phyloP scores from a whole-genome alignment of 2,329 filamentous ascomycete genomes.

The Helicocarpus griseus region DNA sequence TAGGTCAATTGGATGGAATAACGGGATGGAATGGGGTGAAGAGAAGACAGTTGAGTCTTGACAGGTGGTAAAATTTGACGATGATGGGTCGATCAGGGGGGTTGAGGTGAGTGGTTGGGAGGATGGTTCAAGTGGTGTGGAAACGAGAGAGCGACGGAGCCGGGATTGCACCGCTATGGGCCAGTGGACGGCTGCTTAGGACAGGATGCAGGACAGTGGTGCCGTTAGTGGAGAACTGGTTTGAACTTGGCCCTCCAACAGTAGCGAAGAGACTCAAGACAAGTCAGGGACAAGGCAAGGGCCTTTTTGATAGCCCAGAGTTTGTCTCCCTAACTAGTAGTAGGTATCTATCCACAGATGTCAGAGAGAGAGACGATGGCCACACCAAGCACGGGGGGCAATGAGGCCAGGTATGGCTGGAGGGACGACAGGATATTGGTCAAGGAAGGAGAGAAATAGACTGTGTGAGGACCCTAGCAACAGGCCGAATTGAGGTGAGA shows the following conservation, averaged over 20 bases:
- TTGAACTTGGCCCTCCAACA: not conserved
- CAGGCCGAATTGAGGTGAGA: not conserved
- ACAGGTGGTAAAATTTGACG: slow-evolving; percentile 6
- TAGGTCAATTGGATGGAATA: slow-evolving; percentile 14
- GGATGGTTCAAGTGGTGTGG: slow-evolving; percentile 6
- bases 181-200: not conserved
- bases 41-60: slow-evolving; percentile 8
- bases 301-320: no score
- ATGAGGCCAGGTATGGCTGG: not conserved
- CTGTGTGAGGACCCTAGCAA: not conserved
- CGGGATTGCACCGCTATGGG: not conserved
- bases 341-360: no score
- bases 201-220: not conserved
- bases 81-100: slow-evolving; percentile 1
- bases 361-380: no score
- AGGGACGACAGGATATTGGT: not conserved
- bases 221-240: not conserved
- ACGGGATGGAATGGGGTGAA: slow-evolving; percentile 9
- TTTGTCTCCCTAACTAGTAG: not conserved
- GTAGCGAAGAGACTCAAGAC: not conserved
- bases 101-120: slow-evolving; percentile 1
- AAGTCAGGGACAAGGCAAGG: not conserved
- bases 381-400: no score
- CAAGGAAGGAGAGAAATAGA: not conserved
- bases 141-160: slow-evolving; percentile 6